A percentile compares a stretch with the other conserved stretches of the same genome.
These are phyloP conservation scores for Melampsora medusae DNA, from an alignment of 1,284 basidiomycete species.

Conservation along the genomic window DNA sequence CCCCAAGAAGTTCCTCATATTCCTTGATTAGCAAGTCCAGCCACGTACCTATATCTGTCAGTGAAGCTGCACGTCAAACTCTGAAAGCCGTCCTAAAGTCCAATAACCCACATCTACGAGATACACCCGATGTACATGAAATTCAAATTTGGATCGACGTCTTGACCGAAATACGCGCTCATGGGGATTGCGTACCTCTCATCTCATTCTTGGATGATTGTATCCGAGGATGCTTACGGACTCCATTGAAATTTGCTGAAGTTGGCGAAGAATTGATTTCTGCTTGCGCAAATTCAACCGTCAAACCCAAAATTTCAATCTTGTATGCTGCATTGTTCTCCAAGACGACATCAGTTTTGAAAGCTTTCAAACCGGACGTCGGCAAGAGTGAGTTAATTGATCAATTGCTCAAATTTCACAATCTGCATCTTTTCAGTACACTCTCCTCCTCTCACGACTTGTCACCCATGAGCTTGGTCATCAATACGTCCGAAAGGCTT, in stretches of 20 bases:
- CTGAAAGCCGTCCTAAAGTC: conserved; percentile 36
- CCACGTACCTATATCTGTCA: conserved; percentile 15
- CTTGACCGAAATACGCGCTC: conserved; percentile 24
- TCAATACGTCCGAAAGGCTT: conserved; percentile 20
- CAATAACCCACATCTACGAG: conserved; percentile 30
- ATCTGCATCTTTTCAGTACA: conserved; percentile 28
- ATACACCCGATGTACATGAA: conserved; percentile 34
- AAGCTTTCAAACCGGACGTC: neutral
- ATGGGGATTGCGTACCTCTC: conserved; percentile 11
- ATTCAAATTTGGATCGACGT: conserved; percentile 36
- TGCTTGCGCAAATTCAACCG: neutral
- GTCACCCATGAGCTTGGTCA: conserved; percentile 11
- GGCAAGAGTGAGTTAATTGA: conserved; percentile 15
- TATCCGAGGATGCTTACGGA: conserved; percentile 33
- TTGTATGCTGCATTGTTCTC: conserved; percentile 23
- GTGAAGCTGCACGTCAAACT: conserved; percentile 27
- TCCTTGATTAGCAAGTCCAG: neutral
- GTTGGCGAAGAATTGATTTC: conserved; percentile 17
- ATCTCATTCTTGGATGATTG: conserved; percentile 42
- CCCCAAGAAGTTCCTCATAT: neutral
- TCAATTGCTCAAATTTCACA: conserved; percentile 38
- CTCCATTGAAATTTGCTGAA: conserved; percentile 42
- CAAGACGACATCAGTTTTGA: conserved; percentile 19
- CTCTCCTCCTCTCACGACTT: conserved; percentile 33
- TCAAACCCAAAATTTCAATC: conserved; percentile 9